These are phyloP conservation scores for Macrophomina pseudophaseolina DNA, from an alignment of 2,329 filamentous ascomycete genomes.

Conservation along the genomic window DNA sequence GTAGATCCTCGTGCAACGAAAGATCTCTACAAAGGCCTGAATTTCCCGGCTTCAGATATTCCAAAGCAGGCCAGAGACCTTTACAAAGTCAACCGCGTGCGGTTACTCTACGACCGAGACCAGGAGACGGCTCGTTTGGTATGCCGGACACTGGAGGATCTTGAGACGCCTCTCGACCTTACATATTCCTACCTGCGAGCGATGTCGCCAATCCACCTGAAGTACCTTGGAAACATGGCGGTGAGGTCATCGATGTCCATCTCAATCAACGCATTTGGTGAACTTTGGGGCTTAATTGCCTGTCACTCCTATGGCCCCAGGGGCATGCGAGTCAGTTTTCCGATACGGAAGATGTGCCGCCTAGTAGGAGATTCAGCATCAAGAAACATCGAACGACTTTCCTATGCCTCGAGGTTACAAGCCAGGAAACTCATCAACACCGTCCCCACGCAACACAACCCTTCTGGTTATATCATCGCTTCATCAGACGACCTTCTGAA, in stretches of 20 bases:
- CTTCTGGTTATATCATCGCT: constrained; percentile 87
- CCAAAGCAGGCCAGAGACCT: constrained; percentile 85
- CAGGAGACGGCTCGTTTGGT: constrained; percentile 80
- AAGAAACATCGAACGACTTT: constrained; percentile 84
- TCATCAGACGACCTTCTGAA: constrained; percentile 84
- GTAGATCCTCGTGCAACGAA: constrained; percentile 80
- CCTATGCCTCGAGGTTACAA: constrained; percentile 82
- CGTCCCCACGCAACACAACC: constrained; percentile 77
- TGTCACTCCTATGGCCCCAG: constrained; percentile 79
- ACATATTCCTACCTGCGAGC: constrained; percentile 84
- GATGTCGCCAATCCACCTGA: constrained; percentile 89
- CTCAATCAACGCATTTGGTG: constrained; percentile 83
- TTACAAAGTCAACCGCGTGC: constrained; percentile 88
- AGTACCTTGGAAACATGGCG: constrained; percentile 86
- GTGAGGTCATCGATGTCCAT: constrained; percentile 96
- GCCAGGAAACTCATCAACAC: constrained; percentile 89
- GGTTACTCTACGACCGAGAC: constrained; percentile 84
- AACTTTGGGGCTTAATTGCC: constrained; percentile 86
- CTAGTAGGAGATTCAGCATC: constrained; percentile 85
- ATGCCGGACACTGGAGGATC: constrained; percentile 74
- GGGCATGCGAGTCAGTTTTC: constrained; percentile 91
- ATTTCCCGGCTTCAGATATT: constrained; percentile 88
- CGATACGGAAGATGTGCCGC: constrained; percentile 89
- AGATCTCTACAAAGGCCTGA: constrained; percentile 84
- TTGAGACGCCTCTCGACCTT: constrained; percentile 78